Evolutionary conservation across 345 rosid species (phyloP).

Genomic region (Gynandropsis gynandra): DNA sequence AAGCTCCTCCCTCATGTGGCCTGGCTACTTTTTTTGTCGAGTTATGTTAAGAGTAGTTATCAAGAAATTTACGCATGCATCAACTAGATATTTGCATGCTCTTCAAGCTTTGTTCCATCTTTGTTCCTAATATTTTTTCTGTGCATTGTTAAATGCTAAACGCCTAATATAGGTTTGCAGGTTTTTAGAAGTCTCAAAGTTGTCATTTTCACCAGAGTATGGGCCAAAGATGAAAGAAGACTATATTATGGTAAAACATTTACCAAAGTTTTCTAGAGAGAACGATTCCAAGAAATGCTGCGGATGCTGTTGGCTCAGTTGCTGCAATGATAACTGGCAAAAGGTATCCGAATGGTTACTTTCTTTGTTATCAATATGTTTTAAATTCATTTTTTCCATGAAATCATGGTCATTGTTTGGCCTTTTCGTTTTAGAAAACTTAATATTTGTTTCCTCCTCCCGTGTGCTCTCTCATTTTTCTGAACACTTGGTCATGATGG

Average conservation of each 20-base stretch:
- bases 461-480: too few species aligned
- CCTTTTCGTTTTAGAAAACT: slow-evolving; percentile 6
- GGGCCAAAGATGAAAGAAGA: slow-evolving; percentile 98
- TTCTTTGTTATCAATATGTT: slow-evolving; percentile 13
- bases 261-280: slow-evolving; percentile 53
- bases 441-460: neutral
- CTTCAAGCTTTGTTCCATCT: slow-evolving; percentile 14
- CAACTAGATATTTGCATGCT: slow-evolving; percentile 13
- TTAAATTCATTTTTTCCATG: slow-evolving; percentile 4
- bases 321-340: slow-evolving; percentile 97
- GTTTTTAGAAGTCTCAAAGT: slow-evolving; percentile 92
- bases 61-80: slow-evolving; percentile 11
- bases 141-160: slow-evolving; percentile 27
- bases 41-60: slow-evolving; percentile 19
- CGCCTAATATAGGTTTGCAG: slow-evolving; percentile 73
- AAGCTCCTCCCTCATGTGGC: slow-evolving; percentile 5
- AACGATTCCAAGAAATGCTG: slow-evolving; percentile 66
- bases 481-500: slow-evolving; percentile 4
- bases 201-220: slow-evolving; percentile 91
- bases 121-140: slow-evolving; percentile 10
- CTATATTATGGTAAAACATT: slow-evolving; percentile 82
- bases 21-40: slow-evolving; percentile 9
- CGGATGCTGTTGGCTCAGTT: slow-evolving; percentile 64
- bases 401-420: slow-evolving; percentile 9
- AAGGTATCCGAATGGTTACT: slow-evolving; percentile 50